Evolutionary conservation across 176 grass and related monocot species (phyloP).

Genomic region (Musa acuminata): DNA sequence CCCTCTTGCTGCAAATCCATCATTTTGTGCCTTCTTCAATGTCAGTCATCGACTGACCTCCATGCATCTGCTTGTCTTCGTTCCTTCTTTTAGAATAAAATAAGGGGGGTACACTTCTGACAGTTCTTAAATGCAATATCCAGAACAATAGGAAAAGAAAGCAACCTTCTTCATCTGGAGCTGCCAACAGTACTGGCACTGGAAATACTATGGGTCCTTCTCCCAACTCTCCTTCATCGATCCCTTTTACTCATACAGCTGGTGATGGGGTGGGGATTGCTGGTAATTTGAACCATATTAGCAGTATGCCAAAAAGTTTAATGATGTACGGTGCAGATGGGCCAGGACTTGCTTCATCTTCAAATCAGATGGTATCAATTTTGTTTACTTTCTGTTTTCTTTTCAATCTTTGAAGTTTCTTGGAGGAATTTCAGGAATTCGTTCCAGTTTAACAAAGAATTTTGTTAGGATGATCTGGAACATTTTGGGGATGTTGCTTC

Average conservation of each 20-base stretch:
- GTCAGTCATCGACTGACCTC: neutral
- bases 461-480: conserved; percentile 10
- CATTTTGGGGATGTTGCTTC: conserved; percentile 16
- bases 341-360: conserved; percentile 80
- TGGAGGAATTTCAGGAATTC: too few species aligned
- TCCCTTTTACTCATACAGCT: conserved; percentile 79
- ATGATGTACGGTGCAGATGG: conserved; percentile 88
- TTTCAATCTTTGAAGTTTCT: neutral
- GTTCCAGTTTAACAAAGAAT: neutral
- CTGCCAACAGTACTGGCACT: conserved; percentile 94
- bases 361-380: conserved; percentile 81
- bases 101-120: neutral
- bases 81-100: neutral
- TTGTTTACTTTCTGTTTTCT: neutral
- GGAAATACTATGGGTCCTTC: conserved; percentile 85
- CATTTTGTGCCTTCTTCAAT: neutral
- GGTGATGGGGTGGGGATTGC: conserved; percentile 53
- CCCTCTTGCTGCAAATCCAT: too few species aligned
- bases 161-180: conserved; percentile 74
- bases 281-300: conserved; percentile 58
- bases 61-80: neutral
- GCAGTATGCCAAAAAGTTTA: conserved; percentile 56
- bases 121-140: conserved; percentile 20
- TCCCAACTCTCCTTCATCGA: conserved; percentile 78
- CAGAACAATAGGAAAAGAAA: conserved; percentile 96